These are phyloP conservation scores for Penicillium sp. DNA, from an alignment of 2,329 filamentous ascomycete genomes.

Conservation along the genomic window DNA sequence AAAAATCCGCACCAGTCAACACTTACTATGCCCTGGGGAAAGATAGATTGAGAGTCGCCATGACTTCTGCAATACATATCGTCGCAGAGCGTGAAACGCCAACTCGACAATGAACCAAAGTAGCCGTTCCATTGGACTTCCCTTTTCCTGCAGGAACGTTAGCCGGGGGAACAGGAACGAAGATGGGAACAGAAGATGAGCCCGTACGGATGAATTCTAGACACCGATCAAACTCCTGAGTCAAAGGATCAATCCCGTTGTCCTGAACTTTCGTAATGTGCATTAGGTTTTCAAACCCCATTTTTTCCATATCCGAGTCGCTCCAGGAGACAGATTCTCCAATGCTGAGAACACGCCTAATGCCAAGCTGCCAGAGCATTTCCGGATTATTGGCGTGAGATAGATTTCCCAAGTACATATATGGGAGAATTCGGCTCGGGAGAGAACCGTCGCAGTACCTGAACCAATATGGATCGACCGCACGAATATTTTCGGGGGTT, in stretches of 20 bases:
- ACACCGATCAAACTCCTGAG: slow-evolving; percentile 81
- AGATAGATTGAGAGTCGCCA: slow-evolving; percentile 78
- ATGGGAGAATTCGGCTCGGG: slow-evolving; percentile 84
- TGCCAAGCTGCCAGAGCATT: slow-evolving; percentile 77
- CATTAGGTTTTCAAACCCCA: slow-evolving; percentile 79
- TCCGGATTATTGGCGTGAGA: slow-evolving; percentile 93
- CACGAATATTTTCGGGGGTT: slow-evolving; percentile 27
- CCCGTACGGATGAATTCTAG: slow-evolving; percentile 87
- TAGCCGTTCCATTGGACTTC: slow-evolving; percentile 76
- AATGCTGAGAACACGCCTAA: slow-evolving; percentile 86
- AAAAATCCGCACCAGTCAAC: background rate
- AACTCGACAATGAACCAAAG: slow-evolving; percentile 93
- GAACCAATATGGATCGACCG: slow-evolving; percentile 75
- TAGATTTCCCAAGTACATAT: slow-evolving; percentile 96
- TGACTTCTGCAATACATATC: slow-evolving; percentile 98
- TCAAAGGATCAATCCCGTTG: slow-evolving; percentile 93
- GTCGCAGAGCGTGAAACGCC: slow-evolving; percentile 95
- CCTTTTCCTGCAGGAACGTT: slow-evolving; percentile 69
- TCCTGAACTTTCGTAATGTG: slow-evolving; percentile 88
- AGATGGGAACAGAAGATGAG: background rate
- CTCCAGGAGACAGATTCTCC: slow-evolving; percentile 87
- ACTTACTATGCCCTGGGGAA: slow-evolving; percentile 85
- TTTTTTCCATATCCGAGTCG: slow-evolving; percentile 69
- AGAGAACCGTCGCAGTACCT: slow-evolving; percentile 84
- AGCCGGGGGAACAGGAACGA: background rate